Percentiles rank a stretch among this genome's conserved stretches.
phyloP scores from a whole-genome alignment of 768 basidiomycete genomes.

The Lentinula detonsa region DNA sequence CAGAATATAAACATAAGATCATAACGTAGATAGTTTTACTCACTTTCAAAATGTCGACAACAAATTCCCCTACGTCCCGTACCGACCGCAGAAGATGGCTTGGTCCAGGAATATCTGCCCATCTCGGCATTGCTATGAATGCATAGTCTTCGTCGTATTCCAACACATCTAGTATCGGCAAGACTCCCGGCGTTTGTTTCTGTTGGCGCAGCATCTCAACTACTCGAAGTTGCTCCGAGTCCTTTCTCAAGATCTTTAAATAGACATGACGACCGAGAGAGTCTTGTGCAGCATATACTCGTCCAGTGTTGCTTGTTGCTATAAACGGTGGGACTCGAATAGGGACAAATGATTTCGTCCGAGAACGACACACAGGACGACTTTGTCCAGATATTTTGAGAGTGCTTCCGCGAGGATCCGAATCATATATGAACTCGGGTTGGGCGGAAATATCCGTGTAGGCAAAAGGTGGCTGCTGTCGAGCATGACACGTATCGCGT shows the following conservation, averaged over 20 bases:
- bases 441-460: neutral
- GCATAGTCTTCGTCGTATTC: conserved; percentile 3
- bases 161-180: conserved; percentile 1
- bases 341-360: neutral
- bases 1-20: neutral
- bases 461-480: neutral
- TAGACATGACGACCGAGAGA: neutral
- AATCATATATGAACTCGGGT: neutral
- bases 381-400: neutral
- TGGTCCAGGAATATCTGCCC: conserved; percentile 6
- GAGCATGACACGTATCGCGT: neutral
- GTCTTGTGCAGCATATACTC: conserved; percentile 4
- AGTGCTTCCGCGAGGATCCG: neutral
- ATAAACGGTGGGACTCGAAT: neutral
- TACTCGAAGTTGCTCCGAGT: neutral
- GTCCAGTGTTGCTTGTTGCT: conserved; percentile 1
- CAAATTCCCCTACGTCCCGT: neutral
- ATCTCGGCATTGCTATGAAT: conserved; percentile 4
- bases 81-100: neutral
- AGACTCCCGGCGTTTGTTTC: neutral
- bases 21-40: neutral
- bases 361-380: neutral
- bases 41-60: neutral
- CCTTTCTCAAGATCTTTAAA: neutral
- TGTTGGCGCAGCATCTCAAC: neutral